Conservation (phyloP, 805 yeast genomes). For the Pichia cabralensis region DNA sequence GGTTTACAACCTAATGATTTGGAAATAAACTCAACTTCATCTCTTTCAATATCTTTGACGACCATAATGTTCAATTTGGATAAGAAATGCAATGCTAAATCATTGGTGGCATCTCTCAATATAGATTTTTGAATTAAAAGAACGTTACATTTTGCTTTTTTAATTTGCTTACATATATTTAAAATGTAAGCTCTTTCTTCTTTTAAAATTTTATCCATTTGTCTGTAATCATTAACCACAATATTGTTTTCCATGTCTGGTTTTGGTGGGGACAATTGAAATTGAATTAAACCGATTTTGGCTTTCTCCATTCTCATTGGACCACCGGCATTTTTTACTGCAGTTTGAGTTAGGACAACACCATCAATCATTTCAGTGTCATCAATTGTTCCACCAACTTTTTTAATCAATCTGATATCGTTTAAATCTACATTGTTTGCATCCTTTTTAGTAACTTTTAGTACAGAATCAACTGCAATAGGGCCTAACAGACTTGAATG, state of each 20-base stretch:
- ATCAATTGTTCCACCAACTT: constrained; percentile 95
- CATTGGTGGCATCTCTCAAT: constrained; percentile 89
- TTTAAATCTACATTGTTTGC: constrained; percentile 71
- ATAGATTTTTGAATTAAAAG: constrained; percentile 86
- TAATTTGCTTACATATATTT: constrained; percentile 91
- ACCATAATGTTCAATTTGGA: constrained; percentile 91
- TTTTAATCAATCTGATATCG: constrained; percentile 83
- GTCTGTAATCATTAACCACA: constrained; percentile 95
- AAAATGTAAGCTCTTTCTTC: constrained; percentile 95
- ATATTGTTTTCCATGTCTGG: constrained; percentile 98
- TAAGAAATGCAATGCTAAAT: constrained; percentile 86
- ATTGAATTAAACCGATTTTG: constrained; percentile 78
- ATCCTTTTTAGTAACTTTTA: constrained; percentile 42
- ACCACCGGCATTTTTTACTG: constrained; percentile 85
- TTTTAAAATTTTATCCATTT: constrained; percentile 96
- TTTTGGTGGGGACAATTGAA: constrained; percentile 92
- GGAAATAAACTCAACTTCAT: constrained; percentile 84
- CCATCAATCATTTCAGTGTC: constrained; percentile 92
- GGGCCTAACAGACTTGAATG: constrained; percentile 81
- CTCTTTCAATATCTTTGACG: constrained; percentile 90
- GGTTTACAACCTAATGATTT: constrained; percentile 90
- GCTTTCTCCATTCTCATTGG: constrained; percentile 95
- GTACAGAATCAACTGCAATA: constrained; percentile 86
- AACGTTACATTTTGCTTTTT: constrained; percentile 94
- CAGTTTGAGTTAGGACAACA: constrained; percentile 86